phyloP scores from a whole-genome alignment of 495 filamentous ascomycete genomes.

The Neurospora tetraspora region DNA sequence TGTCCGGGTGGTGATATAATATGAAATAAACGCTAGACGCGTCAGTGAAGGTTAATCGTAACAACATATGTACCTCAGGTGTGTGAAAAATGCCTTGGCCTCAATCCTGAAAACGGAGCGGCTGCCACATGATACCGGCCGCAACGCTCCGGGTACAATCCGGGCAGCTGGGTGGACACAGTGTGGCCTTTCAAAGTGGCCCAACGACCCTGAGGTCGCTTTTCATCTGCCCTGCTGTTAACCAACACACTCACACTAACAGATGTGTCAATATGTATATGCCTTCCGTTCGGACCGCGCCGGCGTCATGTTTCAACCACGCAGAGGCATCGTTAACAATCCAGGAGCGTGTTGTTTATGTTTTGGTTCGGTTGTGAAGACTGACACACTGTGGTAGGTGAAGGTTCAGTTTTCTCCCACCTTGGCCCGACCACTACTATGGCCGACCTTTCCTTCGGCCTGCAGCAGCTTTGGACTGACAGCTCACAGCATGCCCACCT shows the following conservation, averaged over 20 bases:
- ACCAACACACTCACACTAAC: not conserved
- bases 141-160: not conserved
- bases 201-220: not conserved
- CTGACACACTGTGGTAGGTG: not conserved
- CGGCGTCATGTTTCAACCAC: not conserved
- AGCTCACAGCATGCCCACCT: conserved; percentile 2
- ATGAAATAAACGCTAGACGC: not conserved
- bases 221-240: not conserved
- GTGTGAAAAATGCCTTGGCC: not conserved
- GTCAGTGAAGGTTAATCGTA: not conserved
- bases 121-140: not conserved
- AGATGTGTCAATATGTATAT: conserved; percentile 3
- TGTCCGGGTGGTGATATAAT: not conserved
- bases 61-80: not conserved
- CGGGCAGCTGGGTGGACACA: not conserved
- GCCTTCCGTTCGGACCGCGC: conserved; percentile 11
- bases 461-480: not conserved
- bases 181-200: not conserved
- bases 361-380: conserved; percentile 3
- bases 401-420: not conserved
- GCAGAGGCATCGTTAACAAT: not conserved
- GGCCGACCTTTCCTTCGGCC: not conserved
- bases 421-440: not conserved
- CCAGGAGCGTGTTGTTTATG: not conserved
- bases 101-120: not conserved